phyloP scores from a whole-genome alignment of 257 asterid genomes.

The Anisodus tanguticus region DNA sequence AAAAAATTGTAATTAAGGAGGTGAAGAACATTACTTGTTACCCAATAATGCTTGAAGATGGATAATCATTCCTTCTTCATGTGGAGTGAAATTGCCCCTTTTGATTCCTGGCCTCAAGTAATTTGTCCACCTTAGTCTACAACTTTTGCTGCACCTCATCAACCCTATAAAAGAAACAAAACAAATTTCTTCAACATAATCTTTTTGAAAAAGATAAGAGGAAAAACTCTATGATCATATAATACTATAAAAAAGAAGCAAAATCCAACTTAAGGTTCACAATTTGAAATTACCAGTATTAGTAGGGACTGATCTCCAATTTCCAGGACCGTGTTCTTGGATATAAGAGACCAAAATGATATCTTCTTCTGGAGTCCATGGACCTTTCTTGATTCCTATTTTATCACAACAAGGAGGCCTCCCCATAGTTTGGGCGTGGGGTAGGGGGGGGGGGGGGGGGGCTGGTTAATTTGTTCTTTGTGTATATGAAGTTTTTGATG shows the following conservation, averaged over 20 bases:
- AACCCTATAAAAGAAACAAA: slow-evolving; percentile 47
- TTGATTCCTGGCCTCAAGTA: slow-evolving; percentile 95
- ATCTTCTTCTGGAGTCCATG: slow-evolving; percentile 98
- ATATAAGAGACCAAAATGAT: slow-evolving; percentile 82
- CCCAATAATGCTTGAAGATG: slow-evolving; percentile 96
- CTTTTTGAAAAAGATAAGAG: neutral
- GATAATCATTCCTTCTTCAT: slow-evolving; percentile 96
- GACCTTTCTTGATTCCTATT: slow-evolving; percentile 92
- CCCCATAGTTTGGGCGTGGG: slow-evolving; percentile 46
- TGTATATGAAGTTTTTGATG: slow-evolving; percentile 6
- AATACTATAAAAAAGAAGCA: neutral
- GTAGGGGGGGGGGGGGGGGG: neutral
- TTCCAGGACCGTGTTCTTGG: slow-evolving; percentile 95
- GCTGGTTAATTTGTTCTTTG: neutral
- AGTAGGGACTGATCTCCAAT: slow-evolving; percentile 89
- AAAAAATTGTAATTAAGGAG: neutral
- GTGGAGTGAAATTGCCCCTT: slow-evolving; percentile 94
- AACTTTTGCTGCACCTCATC: slow-evolving; percentile 98
- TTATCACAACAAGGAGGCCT: slow-evolving; percentile 94
- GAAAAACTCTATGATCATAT: neutral
- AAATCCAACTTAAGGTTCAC: neutral
- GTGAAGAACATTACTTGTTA: slow-evolving; percentile 66
- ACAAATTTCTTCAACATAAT: neutral
- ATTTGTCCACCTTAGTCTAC: slow-evolving; percentile 95
- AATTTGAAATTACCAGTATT: slow-evolving; percentile 59